Evolutionary conservation across 1,284 basidiomycete species (phyloP), one percentile per base, ranked within the genome.

Genomic region (Papiliotrema terrestris): DNA sequence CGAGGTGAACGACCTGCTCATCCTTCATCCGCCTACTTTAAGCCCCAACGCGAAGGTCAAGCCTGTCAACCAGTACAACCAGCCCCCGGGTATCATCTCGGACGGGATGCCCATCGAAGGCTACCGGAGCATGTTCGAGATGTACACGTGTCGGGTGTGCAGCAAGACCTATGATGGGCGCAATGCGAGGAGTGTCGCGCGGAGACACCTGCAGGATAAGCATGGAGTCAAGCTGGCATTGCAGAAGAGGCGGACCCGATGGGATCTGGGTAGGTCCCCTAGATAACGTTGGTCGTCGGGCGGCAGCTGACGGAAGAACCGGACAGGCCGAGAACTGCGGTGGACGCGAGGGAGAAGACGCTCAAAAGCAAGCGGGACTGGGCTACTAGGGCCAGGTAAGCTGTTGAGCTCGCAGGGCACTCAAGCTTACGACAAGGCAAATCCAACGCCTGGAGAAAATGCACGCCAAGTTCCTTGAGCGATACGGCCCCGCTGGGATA

Each of bases 181-280:
- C 61, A 81, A 83, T 54, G 80, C 80, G 0, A 68, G 81, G 49
- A 80, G 78, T 63, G 81, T 83, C 54, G 82, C 81, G 71, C 72
- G 81, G 37, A 62, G 81, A 43, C 81, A 83, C 64, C 64, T 82
- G 49, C 79, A 80, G 65, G 81, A 82, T 65, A 82, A 82, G 65
- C 81, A 83, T 65, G 78, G 76, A 26, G 80, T 83, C 32, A 79
- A 80, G 1, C 61, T 83, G 45, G 72, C 71, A 29, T 66, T 75
- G 5, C 81, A 83, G 66, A 77, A 78, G 36, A 73, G 80, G 29
- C 68, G 80, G 42, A 82, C 80, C 11, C 72, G 81, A 36, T 83
- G 81, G 81, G 81, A 83, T 65, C 74, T 75, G 54, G 72, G 79
- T 79, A 51, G 68, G 77, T 67, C 20, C 29, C 6, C 29, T 32